A percentile compares a stretch with the other conserved stretches of the same genome.
Evolutionary conservation across 352 stramenopile species (phyloP).

Genomic region (Pythium apleroticum): DNA sequence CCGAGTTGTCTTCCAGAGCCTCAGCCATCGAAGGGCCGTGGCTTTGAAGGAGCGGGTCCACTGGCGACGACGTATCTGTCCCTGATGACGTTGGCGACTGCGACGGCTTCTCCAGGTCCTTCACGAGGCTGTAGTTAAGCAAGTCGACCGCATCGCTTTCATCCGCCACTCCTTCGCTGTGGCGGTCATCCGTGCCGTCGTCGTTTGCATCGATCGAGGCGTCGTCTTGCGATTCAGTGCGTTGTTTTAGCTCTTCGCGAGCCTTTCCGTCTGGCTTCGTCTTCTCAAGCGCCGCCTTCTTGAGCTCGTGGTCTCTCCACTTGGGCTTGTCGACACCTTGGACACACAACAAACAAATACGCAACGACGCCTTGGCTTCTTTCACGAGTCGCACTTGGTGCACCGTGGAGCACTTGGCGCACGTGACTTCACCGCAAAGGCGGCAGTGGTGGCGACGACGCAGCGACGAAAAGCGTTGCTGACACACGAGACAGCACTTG

Average conservation of each 20-base stretch:
- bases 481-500: slow-evolving; percentile 61
- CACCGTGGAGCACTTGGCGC: slow-evolving; percentile 67
- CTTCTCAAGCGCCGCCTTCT: slow-evolving; percentile 16
- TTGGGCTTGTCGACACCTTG: slow-evolving; percentile 31
- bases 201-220: slow-evolving; percentile 22
- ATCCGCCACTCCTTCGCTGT: background rate
- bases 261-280: slow-evolving; percentile 11
- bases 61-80: slow-evolving; percentile 11
- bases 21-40: slow-evolving; percentile 35
- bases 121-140: slow-evolving; percentile 17
- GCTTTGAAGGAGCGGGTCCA: slow-evolving; percentile 26
- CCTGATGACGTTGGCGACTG: slow-evolving; percentile 16
- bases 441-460: slow-evolving; percentile 66
- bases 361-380: slow-evolving; percentile 51
- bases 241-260: slow-evolving; percentile 13
- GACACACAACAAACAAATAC: slow-evolving; percentile 58
- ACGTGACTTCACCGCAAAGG: slow-evolving; percentile 69
- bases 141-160: slow-evolving; percentile 13
- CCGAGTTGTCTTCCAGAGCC: slow-evolving; percentile 27
- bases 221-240: background rate
- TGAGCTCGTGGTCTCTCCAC: slow-evolving; percentile 21
- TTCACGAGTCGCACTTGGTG: slow-evolving; percentile 62
- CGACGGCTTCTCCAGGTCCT: slow-evolving; percentile 6
- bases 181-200: slow-evolving; percentile 24
- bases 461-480: slow-evolving; percentile 56